These are phyloP conservation scores for Dothistroma pini DNA, from an alignment of 2,329 filamentous ascomycete species.

Conservation along the genomic window DNA sequence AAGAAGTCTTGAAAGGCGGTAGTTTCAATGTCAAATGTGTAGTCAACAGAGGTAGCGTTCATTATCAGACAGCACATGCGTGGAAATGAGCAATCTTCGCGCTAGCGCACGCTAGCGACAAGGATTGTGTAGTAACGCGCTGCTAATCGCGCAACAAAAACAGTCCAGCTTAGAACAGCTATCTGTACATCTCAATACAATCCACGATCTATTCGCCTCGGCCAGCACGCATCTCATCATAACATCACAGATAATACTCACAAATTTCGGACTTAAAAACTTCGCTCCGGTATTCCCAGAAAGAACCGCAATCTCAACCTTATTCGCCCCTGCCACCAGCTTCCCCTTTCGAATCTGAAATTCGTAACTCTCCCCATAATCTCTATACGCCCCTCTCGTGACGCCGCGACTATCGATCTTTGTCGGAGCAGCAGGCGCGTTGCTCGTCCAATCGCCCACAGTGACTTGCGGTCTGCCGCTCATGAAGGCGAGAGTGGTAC, in stretches of 20 bases:
- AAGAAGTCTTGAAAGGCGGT: too few relatives aligned
- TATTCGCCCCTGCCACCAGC: constrained; percentile 11
- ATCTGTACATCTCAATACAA: constrained; percentile 19
- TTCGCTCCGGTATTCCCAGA: constrained; percentile 5
- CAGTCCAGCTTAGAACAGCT: neutral
- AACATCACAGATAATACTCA: constrained; percentile 1
- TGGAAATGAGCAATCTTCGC: too few relatives aligned
- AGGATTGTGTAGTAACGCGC: too few relatives aligned
- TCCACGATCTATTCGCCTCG: constrained; percentile 13
- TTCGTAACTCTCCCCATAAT: constrained; percentile 16
- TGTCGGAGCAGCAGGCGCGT: constrained; percentile 5
- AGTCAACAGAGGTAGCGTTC: too few relatives aligned
- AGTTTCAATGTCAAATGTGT: too few relatives aligned
- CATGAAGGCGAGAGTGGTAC: constrained; percentile 16
- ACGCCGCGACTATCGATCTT: constrained; percentile 17
- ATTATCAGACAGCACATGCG: too few relatives aligned
- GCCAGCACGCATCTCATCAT: neutral
- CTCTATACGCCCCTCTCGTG: constrained; percentile 18
- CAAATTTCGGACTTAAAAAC: constrained; percentile 17
- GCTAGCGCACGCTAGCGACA: too few relatives aligned
- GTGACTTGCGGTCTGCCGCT: constrained; percentile 9
- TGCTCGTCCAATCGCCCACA: constrained; percentile 9
- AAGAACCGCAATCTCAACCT: constrained; percentile 11
- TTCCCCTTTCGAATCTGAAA: constrained; percentile 8
- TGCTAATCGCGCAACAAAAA: too few relatives aligned